Conservation (phyloP, 495 filamentous ascomycete genomes). For the Rhizodiscina lignyota region DNA sequence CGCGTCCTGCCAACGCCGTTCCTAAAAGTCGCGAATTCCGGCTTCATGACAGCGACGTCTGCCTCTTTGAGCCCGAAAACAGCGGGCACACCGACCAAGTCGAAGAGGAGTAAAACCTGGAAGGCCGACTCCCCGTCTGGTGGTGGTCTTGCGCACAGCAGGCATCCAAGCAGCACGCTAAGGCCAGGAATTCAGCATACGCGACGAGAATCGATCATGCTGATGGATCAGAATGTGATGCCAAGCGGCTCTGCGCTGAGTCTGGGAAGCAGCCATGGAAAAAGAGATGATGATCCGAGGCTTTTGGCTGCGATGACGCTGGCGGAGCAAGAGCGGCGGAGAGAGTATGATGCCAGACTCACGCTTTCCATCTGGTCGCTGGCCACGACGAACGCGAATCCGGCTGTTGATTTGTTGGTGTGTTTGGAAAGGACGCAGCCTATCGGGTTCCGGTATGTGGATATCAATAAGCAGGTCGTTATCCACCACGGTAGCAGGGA, state of each 20-base stretch:
- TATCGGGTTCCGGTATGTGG: slow-evolving; percentile 93
- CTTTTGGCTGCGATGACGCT: neutral
- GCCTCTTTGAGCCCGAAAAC: slow-evolving; percentile 83
- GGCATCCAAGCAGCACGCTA: slow-evolving; percentile 21
- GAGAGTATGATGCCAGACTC: slow-evolving; percentile 67
- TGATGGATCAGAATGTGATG: slow-evolving; percentile 21
- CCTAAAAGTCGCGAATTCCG: slow-evolving; percentile 84
- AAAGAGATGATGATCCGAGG: neutral
- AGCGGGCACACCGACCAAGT: slow-evolving; percentile 44
- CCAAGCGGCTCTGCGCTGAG: slow-evolving; percentile 14
- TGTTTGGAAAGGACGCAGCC: slow-evolving; percentile 82
- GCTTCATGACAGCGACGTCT: slow-evolving; percentile 83
- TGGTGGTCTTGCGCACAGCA: neutral
- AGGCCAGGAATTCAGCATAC: slow-evolving; percentile 10
- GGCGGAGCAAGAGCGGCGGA: slow-evolving; percentile 41
- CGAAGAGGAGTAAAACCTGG: slow-evolving; percentile 4
- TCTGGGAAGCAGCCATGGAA: neutral
- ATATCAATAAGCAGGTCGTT: slow-evolving; percentile 76
- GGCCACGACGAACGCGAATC: slow-evolving; percentile 85
- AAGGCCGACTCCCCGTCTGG: slow-evolving; percentile 1
- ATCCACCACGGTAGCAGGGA: slow-evolving; percentile 92
- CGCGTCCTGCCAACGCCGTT: slow-evolving; percentile 82
- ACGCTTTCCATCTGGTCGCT: slow-evolving; percentile 89
- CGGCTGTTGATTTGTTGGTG: slow-evolving; percentile 79
- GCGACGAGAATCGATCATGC: slow-evolving; percentile 21